These are phyloP conservation scores for Crithidia acanthocephali DNA, from an alignment of 208 protist species.

Conservation along the genomic window DNA sequence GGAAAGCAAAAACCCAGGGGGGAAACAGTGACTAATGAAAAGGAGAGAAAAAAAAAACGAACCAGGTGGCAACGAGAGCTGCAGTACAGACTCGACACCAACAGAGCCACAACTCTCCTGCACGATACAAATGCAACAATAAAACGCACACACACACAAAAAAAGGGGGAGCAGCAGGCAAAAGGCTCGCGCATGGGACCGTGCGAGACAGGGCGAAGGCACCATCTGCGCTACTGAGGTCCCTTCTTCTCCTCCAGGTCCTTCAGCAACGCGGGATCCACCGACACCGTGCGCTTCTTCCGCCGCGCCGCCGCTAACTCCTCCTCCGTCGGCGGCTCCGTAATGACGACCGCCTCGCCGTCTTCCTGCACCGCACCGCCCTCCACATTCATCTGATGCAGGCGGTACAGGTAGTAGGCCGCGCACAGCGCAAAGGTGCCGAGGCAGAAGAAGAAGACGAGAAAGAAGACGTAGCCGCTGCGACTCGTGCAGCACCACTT, in stretches of 20 bases:
- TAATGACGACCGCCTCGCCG: conserved; percentile 50
- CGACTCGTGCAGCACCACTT: conserved; percentile 80
- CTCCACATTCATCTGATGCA: conserved; percentile 77
- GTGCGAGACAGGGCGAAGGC: not conserved
- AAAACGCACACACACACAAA: not conserved
- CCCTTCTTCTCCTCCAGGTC: conserved; percentile 35
- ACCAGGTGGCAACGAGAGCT: too few species aligned
- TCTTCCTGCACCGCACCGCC: conserved; percentile 59
- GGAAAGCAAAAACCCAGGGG: too few species aligned
- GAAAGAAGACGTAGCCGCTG: conserved; percentile 74
- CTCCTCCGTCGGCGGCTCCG: conserved; percentile 35
- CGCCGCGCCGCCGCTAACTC: conserved; percentile 40
- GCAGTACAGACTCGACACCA: not conserved
- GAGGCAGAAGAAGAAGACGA: conserved; percentile 76
- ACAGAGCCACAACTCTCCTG: not conserved
- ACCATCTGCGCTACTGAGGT: not conserved
- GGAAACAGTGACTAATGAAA: too few species aligned
- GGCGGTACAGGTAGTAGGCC: conserved; percentile 75
- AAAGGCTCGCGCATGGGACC: not conserved
- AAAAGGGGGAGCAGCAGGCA: not conserved
- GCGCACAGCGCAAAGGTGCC: conserved; percentile 69
- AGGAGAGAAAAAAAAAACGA: too few species aligned
- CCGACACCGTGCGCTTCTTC: conserved; percentile 57
- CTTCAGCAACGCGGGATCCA: conserved; percentile 66
- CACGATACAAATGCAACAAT: not conserved